Percentiles rank a stretch among this genome's conserved stretches.
Conservation (phyloP, 805 yeast species). For the Huiozyma sinensis region DNA sequence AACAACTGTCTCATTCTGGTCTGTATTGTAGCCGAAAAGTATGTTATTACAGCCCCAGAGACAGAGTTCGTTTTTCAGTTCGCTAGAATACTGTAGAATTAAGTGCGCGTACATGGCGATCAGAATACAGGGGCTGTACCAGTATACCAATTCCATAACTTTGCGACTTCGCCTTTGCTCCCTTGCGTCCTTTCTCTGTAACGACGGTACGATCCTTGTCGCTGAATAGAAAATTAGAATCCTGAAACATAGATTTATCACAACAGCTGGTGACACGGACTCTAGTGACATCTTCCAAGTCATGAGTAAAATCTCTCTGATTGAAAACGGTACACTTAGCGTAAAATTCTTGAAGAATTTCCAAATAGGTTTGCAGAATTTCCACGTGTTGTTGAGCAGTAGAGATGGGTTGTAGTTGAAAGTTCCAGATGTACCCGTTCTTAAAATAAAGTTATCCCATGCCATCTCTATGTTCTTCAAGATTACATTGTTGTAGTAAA, state of each 20-base stretch:
- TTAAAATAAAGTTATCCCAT: slow-evolving; percentile 18
- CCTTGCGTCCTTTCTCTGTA: slow-evolving; percentile 31
- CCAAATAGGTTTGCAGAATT: slow-evolving; percentile 21
- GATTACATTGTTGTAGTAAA: slow-evolving; percentile 21
- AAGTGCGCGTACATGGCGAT: slow-evolving; percentile 93
- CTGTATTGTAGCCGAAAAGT: slow-evolving; percentile 9
- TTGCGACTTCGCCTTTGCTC: slow-evolving; percentile 21
- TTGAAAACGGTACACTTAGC: slow-evolving; percentile 23
- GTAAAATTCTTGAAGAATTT: slow-evolving; percentile 22
- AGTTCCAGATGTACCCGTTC: slow-evolving; percentile 7
- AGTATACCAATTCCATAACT: slow-evolving; percentile 52
- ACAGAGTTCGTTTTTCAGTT: slow-evolving; percentile 50
- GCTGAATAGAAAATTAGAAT: slow-evolving; percentile 84
- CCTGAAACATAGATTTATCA: slow-evolving; percentile 74
- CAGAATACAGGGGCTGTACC: slow-evolving; percentile 87
- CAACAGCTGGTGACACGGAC: slow-evolving; percentile 70
- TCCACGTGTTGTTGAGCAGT: slow-evolving; percentile 4
- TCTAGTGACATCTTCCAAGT: slow-evolving; percentile 38
- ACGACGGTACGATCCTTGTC: slow-evolving; percentile 81
- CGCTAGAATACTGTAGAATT: slow-evolving; percentile 80
- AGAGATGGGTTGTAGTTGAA: slow-evolving; percentile 1
- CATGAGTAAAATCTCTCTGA: slow-evolving; percentile 19
- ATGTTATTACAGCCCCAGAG: slow-evolving; percentile 40
- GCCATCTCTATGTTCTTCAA: slow-evolving; percentile 18
- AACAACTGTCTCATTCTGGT: slow-evolving; percentile 14